Evolutionary conservation across 768 basidiomycete genomes (phyloP).

Genomic region (Gyrodon lividus): DNA sequence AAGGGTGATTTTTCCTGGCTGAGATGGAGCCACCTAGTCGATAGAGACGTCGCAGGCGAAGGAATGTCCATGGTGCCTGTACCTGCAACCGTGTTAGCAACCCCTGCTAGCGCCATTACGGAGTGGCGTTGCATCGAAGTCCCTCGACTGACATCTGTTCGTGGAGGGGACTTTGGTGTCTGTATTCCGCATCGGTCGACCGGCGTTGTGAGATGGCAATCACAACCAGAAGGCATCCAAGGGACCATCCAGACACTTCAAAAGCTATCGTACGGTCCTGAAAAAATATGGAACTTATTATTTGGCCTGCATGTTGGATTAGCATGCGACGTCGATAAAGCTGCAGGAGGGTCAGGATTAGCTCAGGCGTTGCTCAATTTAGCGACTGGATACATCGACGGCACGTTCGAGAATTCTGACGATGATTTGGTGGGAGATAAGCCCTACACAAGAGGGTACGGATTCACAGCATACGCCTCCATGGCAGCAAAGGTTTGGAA

Average conservation of each 20-base stretch:
- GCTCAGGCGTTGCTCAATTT: background rate
- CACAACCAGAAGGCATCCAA: slow-evolving; percentile 1
- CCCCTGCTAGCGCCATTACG: slow-evolving; percentile 5
- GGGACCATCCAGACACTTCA: background rate
- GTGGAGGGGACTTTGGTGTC: background rate
- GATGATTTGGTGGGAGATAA: slow-evolving; percentile 3
- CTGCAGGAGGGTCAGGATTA: background rate
- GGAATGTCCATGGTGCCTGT: slow-evolving; percentile 4
- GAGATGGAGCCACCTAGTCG: slow-evolving; percentile 2
- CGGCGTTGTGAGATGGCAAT: slow-evolving; percentile 3
- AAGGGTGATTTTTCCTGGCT: slow-evolving; percentile 5
- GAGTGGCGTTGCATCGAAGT: slow-evolving; percentile 2
- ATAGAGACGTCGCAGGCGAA: background rate
- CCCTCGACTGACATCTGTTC: background rate
- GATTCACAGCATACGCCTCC: slow-evolving; percentile 3
- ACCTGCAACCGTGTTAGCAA: slow-evolving; percentile 5
- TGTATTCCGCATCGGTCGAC: slow-evolving; percentile 6
- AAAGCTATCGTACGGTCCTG: background rate
- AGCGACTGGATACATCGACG: slow-evolving; percentile 1
- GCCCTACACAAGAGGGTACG: slow-evolving; percentile 3
- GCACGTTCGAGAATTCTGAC: background rate
- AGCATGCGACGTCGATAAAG: slow-evolving; percentile 1
- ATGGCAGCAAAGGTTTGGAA: slow-evolving; percentile 5
- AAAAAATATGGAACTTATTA: slow-evolving; percentile 2
- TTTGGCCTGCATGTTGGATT: slow-evolving; percentile 4